phyloP scores from a whole-genome alignment of 495 filamentous ascomycete genomes.

The Aspergillus carlsbadensis region DNA sequence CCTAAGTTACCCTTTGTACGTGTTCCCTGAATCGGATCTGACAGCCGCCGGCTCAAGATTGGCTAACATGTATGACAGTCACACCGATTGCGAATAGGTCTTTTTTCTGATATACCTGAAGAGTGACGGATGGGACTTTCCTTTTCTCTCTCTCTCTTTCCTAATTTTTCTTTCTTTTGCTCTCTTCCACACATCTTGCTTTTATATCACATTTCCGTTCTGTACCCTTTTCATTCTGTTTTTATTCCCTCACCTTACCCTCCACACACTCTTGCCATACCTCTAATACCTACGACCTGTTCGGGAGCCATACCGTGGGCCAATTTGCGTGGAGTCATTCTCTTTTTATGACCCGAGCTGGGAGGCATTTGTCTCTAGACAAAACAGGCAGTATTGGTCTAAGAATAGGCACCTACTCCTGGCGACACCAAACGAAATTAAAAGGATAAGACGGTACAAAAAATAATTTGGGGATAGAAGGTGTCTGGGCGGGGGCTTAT shows the following conservation, averaged over 20 bases:
- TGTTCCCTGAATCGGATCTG: not conserved
- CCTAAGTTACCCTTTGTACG: slow-evolving; percentile 91
- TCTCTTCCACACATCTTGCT: slow-evolving; percentile 8
- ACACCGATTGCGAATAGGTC: slow-evolving; percentile 50
- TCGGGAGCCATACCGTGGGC: slow-evolving; percentile 6
- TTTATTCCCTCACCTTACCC: slow-evolving; percentile 2
- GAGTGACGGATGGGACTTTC: slow-evolving; percentile 33
- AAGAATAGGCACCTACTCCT: not conserved
- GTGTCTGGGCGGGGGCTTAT: slow-evolving; percentile 8
- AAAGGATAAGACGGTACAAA: not conserved
- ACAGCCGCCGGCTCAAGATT: not conserved
- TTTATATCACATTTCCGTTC: slow-evolving; percentile 19
- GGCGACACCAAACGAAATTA: not conserved
- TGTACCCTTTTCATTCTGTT: slow-evolving; percentile 5
- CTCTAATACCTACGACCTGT: slow-evolving; percentile 8
- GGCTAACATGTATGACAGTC: slow-evolving; percentile 36
- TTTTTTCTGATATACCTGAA: slow-evolving; percentile 44
- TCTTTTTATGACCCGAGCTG: not conserved
- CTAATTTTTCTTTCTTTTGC: slow-evolving; percentile 10
- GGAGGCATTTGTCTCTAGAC: not conserved
- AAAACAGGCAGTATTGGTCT: not conserved
- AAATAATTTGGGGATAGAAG: slow-evolving; percentile 4
- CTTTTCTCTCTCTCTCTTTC: slow-evolving; percentile 16
- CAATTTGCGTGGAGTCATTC: not conserved
- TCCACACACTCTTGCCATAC: not conserved